Evolutionary conservation across 1,284 basidiomycete genomes (phyloP), one percentile per base, ranked within the genome.

Genomic region (Rhizoctonia solani): DNA sequence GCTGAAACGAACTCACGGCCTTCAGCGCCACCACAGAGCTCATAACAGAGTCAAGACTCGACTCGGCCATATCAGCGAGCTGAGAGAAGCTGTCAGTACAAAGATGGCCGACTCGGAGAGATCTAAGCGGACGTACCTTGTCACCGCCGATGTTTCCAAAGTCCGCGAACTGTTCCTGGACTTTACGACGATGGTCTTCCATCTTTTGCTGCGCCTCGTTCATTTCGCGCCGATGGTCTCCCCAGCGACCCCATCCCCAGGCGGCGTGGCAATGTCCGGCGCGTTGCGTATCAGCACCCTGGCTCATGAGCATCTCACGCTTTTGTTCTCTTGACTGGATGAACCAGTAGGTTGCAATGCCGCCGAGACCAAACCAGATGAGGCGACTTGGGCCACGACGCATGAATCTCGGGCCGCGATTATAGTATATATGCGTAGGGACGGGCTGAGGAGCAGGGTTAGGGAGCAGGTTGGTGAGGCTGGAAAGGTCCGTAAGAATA

Each of bases 291-390:
- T 65, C 50, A 16, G 25, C 37, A 21, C 44, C 44, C 19, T 46
- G 44, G 44, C 44, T 46, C 16, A 42, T 42, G 3, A 29, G 25
- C 37, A 54, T 65, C 19, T 65, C 49, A 29, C 37, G 61, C 39
- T 41, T 65, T n/a, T 25, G 49, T 27, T 65, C 61, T 16, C 30
- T 39, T 8, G 46, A 21, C 13, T 65, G 23, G 50, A 65, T 46
- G n/a, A 53, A 65, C 61, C 61, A 65, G 61, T 65, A 65, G 11
- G 61, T 34, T 1, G 50, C 16, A 19, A 65, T 42, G 16, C 61
- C 61, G 25, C 61, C 61, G 1, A 65, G 37, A 25, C 49, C 61
- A 25, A 65, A 65, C 61, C 61, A 65, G 39, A 65, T n/a, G 27
- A 65, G 49, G 3, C 61, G 61, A 16, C 37, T 27, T 1, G 61